A percentile compares a stretch with the other conserved stretches of the same genome.
Evolutionary conservation across 2,329 filamentous ascomycete genomes (phyloP).

Genomic region (Aspergillus oerlinghausenensis): DNA sequence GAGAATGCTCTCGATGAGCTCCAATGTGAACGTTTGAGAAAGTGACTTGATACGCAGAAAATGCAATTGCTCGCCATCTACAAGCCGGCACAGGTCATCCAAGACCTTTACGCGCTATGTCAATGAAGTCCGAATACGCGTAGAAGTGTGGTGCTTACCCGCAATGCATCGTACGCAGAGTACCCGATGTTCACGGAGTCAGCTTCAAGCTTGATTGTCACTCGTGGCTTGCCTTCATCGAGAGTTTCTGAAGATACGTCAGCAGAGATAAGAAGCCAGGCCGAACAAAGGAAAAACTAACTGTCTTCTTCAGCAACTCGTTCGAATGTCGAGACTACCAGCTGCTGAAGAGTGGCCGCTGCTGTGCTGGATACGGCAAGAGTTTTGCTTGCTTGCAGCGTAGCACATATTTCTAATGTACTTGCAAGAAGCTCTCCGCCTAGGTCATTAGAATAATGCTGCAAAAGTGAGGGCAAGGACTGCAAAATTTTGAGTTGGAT

Average conservation of each 20-base stretch:
- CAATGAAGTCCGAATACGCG: conserved; percentile 4
- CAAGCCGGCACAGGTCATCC: conserved; percentile 82
- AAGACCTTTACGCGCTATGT: conserved; percentile 56
- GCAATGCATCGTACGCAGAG: conserved; percentile 80
- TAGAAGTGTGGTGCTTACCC: conserved; percentile 43
- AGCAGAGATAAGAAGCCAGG: conserved; percentile 1
- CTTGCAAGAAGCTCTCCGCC: conserved; percentile 76
- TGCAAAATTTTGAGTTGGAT: conserved; percentile 95
- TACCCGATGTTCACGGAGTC: conserved; percentile 63
- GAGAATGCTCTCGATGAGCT: conserved; percentile 86
- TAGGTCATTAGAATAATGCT: conserved; percentile 81
- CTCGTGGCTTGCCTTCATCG: conserved; percentile 53
- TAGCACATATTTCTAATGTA: conserved; percentile 84
- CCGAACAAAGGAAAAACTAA: conserved; percentile 38
- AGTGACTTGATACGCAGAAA: conserved; percentile 76
- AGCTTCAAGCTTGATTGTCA: conserved; percentile 63
- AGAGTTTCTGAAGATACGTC: conserved; percentile 16
- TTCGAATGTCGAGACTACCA: conserved; percentile 89
- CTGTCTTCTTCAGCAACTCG: conserved; percentile 80
- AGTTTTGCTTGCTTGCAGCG: conserved; percentile 86
- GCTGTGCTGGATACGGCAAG: conserved; percentile 92
- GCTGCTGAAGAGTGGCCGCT: conserved; percentile 90
- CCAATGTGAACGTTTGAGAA: conserved; percentile 77
- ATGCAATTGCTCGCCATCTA: conserved; percentile 76
- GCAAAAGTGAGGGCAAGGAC: conserved; percentile 79